phyloP scores from a whole-genome alignment of 202 grass and related monocot species.

The Panicum hallii region DNA sequence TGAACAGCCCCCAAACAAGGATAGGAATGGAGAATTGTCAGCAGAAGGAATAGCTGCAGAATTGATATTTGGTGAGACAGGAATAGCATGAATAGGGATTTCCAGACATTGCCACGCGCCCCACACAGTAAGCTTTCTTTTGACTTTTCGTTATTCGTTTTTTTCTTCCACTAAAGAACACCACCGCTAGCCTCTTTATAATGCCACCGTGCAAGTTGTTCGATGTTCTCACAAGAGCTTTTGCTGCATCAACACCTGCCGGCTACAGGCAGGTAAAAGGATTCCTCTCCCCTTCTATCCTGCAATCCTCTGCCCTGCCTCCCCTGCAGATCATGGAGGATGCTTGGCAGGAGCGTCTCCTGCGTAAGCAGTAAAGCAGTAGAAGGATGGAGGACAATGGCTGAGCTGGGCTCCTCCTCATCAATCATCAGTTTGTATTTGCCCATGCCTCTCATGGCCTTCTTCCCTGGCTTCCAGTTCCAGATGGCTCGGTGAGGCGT shows the following conservation, averaged over 20 bases:
- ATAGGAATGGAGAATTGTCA: constrained; percentile 33
- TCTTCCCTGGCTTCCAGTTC: constrained; percentile 42
- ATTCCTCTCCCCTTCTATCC: not conserved
- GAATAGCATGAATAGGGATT: constrained; percentile 5
- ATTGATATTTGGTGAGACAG: constrained; percentile 17
- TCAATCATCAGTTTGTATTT: constrained; percentile 39
- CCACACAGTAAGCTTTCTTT: constrained; percentile 9
- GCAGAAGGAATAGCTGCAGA: constrained; percentile 12
- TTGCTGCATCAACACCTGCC: constrained; percentile 34
- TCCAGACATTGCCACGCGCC: constrained; percentile 1
- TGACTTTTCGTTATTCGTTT: constrained; percentile 26
- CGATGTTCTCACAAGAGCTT: constrained; percentile 35
- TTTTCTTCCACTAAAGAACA: constrained; percentile 15
- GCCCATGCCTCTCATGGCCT: constrained; percentile 34
- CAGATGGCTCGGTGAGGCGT: constrained; percentile 40
- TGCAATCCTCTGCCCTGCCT: not conserved
- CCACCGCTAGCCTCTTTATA: constrained; percentile 35
- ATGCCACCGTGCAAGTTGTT: constrained; percentile 41
- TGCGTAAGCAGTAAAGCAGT: not conserved
- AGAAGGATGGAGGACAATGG: constrained; percentile 41
- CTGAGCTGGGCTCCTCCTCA: constrained; percentile 35
- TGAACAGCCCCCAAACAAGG: not conserved
- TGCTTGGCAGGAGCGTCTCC: constrained; percentile 44
- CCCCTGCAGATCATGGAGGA: constrained; percentile 39
- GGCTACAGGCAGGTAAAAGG: constrained; percentile 21